phyloP scores from a whole-genome alignment of 805 yeast genomes.

The Priceomyces medius region DNA sequence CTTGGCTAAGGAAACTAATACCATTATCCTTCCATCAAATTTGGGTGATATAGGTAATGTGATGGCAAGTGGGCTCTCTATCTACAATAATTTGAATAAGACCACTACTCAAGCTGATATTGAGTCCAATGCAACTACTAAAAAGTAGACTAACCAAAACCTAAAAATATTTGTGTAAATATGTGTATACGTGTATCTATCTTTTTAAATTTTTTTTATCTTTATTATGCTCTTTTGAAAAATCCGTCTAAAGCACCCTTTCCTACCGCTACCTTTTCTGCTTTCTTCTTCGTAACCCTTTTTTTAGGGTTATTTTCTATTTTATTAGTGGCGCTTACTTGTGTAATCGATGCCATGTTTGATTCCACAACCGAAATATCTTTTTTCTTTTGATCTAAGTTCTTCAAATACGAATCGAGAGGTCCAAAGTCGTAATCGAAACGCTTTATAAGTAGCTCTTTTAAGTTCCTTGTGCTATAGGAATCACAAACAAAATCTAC shows the following conservation, averaged over 20 bases:
- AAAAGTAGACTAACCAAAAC: neutral
- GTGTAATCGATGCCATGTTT: constrained; percentile 22
- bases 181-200: neutral
- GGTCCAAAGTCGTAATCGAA: constrained; percentile 20
- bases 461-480: constrained; percentile 33
- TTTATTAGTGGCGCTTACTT: constrained; percentile 19
- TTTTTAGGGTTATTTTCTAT: constrained; percentile 22
- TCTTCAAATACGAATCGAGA: constrained; percentile 17
- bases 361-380: constrained; percentile 25
- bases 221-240: constrained; percentile 43
- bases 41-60: constrained; percentile 70
- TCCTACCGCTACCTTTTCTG: constrained; percentile 49
- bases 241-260: constrained; percentile 72
- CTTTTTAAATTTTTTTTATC: neutral
- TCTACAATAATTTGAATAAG: constrained; percentile 53
- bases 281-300: constrained; percentile 25
- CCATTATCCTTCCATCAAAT: constrained; percentile 74
- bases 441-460: constrained; percentile 14
- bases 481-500: constrained; percentile 48
- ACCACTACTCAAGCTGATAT: constrained; percentile 12
- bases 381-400: constrained; percentile 18
- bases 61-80: constrained; percentile 76
- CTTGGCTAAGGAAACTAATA: constrained; percentile 78
- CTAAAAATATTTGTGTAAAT: neutral
- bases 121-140: neutral